Evolutionary conservation across 768 basidiomycete species (phyloP).

Genomic region (Melanogaster broomeanus): DNA sequence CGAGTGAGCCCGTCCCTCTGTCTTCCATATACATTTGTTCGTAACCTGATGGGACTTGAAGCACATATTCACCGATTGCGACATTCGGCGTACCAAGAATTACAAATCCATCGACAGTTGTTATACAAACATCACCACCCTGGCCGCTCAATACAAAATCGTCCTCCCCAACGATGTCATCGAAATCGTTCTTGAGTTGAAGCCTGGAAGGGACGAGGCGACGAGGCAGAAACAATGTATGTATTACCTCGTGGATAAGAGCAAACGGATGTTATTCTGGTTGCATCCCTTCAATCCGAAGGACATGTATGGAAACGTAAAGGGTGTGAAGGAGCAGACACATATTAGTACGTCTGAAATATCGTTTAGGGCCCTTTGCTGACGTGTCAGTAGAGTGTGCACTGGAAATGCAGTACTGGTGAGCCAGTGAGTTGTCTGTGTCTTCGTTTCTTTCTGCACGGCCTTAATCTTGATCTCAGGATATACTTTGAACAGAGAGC

Average conservation of each 20-base stretch:
- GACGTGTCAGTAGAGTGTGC: constrained; percentile 13
- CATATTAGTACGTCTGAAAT: constrained; percentile 9
- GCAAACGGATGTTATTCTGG: constrained; percentile 9
- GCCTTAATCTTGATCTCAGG: background rate
- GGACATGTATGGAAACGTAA: constrained; percentile 5
- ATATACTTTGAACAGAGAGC: background rate
- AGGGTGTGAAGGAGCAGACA: constrained; percentile 6
- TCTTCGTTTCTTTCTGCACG: background rate
- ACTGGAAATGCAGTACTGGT: constrained; percentile 32
- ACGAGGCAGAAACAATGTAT: constrained; percentile 1
- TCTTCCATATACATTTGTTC: background rate
- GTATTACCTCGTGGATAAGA: constrained; percentile 10
- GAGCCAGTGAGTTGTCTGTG: background rate
- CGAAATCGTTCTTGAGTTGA: constrained; percentile 9
- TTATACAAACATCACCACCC: background rate
- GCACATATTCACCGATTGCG: constrained; percentile 11
- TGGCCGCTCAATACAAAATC: background rate
- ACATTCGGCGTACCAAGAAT: background rate
- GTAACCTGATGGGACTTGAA: background rate
- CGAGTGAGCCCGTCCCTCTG: constrained; percentile 10
- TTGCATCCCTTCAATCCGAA: constrained; percentile 3
- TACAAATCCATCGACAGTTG: background rate
- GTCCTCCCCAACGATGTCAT: background rate
- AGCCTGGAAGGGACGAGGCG: background rate
- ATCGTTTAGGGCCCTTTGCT: background rate